Percentiles rank a stretch among this genome's conserved stretches.
Conservation (phyloP, 208 protist genomes). For the Trypanosoma scelopori region DNA sequence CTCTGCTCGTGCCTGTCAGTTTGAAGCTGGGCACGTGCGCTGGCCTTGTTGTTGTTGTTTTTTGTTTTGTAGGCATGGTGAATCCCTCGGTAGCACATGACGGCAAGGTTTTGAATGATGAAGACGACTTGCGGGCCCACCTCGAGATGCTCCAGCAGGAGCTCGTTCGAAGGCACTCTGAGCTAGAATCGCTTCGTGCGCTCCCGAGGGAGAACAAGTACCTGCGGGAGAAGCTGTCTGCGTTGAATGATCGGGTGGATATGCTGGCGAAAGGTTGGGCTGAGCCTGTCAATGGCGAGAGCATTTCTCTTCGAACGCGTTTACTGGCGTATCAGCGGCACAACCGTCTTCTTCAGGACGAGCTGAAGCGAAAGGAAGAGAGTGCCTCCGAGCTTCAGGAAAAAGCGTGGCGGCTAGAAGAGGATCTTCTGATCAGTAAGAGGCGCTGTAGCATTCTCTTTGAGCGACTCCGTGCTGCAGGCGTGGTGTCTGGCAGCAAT, state of each 20-base stretch:
- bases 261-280: conserved; percentile 14
- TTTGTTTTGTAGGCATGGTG: conserved; percentile 1
- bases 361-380: conserved; percentile 16
- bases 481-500: neutral
- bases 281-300: conserved; percentile 12
- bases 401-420: conserved; percentile 6
- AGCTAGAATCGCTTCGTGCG: conserved; percentile 13
- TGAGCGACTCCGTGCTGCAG: conserved; percentile 12
- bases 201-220: conserved; percentile 23
- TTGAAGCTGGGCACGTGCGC: neutral
- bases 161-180: neutral
- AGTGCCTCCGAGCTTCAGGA: conserved; percentile 1
- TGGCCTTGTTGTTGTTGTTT: neutral
- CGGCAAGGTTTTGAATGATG: neutral
- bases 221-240: conserved; percentile 17
- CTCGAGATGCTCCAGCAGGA: conserved; percentile 12
- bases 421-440: conserved; percentile 10
- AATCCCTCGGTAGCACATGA: neutral
- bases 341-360: conserved; percentile 16
- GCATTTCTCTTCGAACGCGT: conserved; percentile 13
- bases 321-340: conserved; percentile 20
- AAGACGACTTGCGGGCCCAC: neutral
- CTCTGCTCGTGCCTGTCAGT: no score
- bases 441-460: conserved; percentile 20
- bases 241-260: conserved; percentile 14